These are phyloP conservation scores for Madurella mycetomatis DNA, from an alignment of 2,329 filamentous ascomycete genomes.

Conservation along the genomic window DNA sequence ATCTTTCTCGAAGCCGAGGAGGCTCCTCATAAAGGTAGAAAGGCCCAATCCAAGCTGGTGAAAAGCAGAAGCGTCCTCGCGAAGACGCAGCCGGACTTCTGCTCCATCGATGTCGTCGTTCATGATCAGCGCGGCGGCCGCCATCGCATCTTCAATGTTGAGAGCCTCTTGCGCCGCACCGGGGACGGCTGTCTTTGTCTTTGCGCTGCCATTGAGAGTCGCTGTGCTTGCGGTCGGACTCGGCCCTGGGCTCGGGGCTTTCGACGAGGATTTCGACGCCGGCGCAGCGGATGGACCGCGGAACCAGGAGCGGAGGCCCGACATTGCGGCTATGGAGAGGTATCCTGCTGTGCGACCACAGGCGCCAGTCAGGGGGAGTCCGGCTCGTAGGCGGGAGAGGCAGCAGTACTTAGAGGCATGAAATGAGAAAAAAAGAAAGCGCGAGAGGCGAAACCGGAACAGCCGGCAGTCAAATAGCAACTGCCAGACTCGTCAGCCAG, in stretches of 20 bases:
- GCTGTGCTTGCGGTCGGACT: constrained; percentile 22
- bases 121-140: constrained; percentile 69
- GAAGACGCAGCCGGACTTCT: constrained; percentile 67
- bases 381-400: neutral
- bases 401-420: neutral
- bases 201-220: constrained; percentile 19
- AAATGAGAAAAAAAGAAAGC: neutral
- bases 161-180: constrained; percentile 40
- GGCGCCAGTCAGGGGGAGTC: no score
- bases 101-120: constrained; percentile 87
- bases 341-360: neutral
- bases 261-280: constrained; percentile 27
- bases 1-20: constrained; percentile 87
- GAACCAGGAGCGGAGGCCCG: constrained; percentile 46
- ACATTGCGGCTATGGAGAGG: constrained; percentile 24
- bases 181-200: neutral
- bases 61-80: constrained; percentile 74
- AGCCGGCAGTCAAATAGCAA: neutral
- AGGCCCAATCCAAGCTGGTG: constrained; percentile 80
- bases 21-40: constrained; percentile 77
- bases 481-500: neutral
- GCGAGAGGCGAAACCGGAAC: neutral
- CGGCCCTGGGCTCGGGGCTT: constrained; percentile 14
- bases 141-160: constrained; percentile 57
- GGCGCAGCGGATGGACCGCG: constrained; percentile 35